These are phyloP conservation scores for Cryphonectria japonica DNA, from an alignment of 2,329 filamentous ascomycete species.

Conservation along the genomic window DNA sequence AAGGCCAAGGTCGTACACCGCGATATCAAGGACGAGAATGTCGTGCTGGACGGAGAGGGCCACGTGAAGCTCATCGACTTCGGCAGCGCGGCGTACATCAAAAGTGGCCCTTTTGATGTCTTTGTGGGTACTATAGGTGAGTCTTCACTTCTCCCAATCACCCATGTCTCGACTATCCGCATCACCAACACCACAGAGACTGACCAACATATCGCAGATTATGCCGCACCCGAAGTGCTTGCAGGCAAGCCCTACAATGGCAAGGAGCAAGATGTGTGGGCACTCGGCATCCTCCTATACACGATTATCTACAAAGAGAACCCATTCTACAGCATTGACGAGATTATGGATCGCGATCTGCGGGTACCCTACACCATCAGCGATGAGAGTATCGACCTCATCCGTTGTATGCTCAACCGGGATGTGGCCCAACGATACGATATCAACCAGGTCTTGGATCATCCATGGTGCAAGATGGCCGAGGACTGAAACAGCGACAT, in stretches of 20 bases:
- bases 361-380: constrained; percentile 87
- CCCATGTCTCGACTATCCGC: neutral
- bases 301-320: constrained; percentile 99
- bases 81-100: constrained; percentile 96
- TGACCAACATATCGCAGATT: constrained; percentile 63
- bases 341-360: constrained; percentile 97
- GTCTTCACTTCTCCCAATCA: constrained; percentile 37
- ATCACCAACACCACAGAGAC: neutral
- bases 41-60: constrained; percentile 92
- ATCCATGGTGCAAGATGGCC: constrained; percentile 70
- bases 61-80: constrained; percentile 98
- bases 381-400: constrained; percentile 89
- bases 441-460: constrained; percentile 86
- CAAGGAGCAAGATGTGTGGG: constrained; percentile 98
- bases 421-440: constrained; percentile 81
- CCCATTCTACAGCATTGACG: constrained; percentile 97
- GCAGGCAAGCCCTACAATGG: constrained; percentile 90
- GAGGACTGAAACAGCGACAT: constrained; percentile 8
- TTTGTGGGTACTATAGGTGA: constrained; percentile 98
- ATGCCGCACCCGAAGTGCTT: constrained; percentile 96
- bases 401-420: constrained; percentile 89
- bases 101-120: constrained; percentile 96
- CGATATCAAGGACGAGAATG: constrained; percentile 99
- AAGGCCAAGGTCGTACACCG: constrained; percentile 92
- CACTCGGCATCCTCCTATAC: constrained; percentile 93